Evolutionary conservation across 805 yeast genomes (phyloP).

Genomic region (Sungouiozyma ichnusensis): DNA sequence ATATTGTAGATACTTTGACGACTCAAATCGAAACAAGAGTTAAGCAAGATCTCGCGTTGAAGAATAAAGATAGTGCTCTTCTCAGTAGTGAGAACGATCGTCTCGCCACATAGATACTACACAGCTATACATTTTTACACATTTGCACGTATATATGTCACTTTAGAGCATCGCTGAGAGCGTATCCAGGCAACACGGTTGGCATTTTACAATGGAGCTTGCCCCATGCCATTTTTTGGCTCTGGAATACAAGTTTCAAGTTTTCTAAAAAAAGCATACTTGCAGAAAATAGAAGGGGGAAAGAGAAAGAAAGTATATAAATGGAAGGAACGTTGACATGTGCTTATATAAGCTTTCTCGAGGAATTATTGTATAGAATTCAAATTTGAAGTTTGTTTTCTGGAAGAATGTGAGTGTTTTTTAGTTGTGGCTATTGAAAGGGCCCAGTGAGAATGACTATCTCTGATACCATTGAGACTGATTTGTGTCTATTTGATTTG

Average conservation of each 20-base stretch:
- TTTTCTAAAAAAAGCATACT: background rate
- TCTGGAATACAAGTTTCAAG: background rate
- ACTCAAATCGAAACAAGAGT: slow-evolving; percentile 48
- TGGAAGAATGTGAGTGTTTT: too few relatives aligned
- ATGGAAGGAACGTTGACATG: background rate
- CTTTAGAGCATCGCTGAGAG: too few relatives aligned
- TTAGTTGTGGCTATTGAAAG: too few relatives aligned
- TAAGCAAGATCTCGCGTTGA: slow-evolving; percentile 40
- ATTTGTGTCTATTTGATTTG: slow-evolving; percentile 49
- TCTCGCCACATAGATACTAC: slow-evolving; percentile 6
- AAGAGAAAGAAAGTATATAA: background rate
- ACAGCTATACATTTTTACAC: background rate
- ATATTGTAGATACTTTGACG: slow-evolving; percentile 53
- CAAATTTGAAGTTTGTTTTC: too few relatives aligned
- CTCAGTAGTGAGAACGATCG: slow-evolving; percentile 29
- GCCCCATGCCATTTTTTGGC: too few relatives aligned
- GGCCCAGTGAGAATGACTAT: too few relatives aligned
- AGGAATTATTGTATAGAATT: too few relatives aligned
- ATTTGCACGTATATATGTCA: slow-evolving; percentile 1
- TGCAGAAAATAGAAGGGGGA: background rate
- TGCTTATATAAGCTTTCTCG: background rate
- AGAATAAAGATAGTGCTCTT: slow-evolving; percentile 32
- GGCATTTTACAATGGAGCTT: too few relatives aligned
- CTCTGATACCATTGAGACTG: slow-evolving; percentile 4
- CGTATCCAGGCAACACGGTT: too few relatives aligned